Evolutionary conservation across 2,329 filamentous ascomycete genomes (phyloP), one percentile per base, ranked within the genome.

Genomic region (Trichoderma breve): DNA sequence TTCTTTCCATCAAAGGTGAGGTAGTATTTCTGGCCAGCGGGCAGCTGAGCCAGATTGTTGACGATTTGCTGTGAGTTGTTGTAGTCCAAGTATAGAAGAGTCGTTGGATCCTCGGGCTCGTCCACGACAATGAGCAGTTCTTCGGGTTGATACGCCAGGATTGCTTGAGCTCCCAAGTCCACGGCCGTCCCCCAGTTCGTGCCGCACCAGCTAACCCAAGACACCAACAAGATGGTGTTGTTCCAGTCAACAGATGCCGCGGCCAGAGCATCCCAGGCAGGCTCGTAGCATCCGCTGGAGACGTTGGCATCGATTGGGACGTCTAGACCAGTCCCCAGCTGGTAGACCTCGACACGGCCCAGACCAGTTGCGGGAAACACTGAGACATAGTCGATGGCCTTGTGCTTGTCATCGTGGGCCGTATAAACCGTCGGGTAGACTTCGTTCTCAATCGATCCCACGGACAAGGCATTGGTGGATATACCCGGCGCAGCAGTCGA

Each of bases 371-470:
- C 55, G n/a, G 57, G 66, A 21, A 70, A 61, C 2, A 62, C 28
- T 5, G 57, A 28, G 8, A 53, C 32, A 7, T 70, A 70, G 6
- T 53, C 26, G 8, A 65, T 21, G 3, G 47, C 55, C 12, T 30
- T 47, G n/a, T 36, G 26, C 14, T 65, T 36, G 15, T 71, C 62
- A 11, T 66, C 62, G 7, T 64, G 61, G 8, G 58, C 61, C 7
- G 51, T 32, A 18, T 60, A 71, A 2, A 47, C 36, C 18, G 62
- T 65, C 11, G 51, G 69, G 26, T 65, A 71, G 12, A 65, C 34
- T 3, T 58, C 69, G n/a, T 47, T 65, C 32, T 71, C 69, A 11
- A 71, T 58, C 5, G 69, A 64, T 39, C 47, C 69, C 51, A 65
- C 69, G 0, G 69, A 64, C 34, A 65, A 26, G 18, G 32, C 24